Evolutionary conservation across 1,139 yeast genomes (phyloP).

Genomic region (Kluyveromyces sp.): DNA sequence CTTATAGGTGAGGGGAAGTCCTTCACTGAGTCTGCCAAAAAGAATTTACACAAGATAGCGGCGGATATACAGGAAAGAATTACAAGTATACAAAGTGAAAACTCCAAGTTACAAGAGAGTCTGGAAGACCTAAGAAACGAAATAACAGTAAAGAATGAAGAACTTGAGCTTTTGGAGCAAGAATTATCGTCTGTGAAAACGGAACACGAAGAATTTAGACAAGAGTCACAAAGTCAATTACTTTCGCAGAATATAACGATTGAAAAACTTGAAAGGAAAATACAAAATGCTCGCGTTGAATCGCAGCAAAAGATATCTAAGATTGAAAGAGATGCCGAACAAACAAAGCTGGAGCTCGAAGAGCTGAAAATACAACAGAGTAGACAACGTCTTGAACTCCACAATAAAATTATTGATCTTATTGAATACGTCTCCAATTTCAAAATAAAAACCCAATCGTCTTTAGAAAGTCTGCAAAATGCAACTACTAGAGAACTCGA

Average conservation of each 20-base stretch:
- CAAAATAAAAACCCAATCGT: constrained; percentile 56
- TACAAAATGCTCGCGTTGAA: constrained; percentile 30
- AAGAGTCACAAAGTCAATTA: constrained; percentile 46
- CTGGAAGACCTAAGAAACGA: constrained; percentile 50
- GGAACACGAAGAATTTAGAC: constrained; percentile 51
- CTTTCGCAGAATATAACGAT: constrained; percentile 50
- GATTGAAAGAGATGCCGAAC: constrained; percentile 50
- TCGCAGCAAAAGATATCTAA: constrained; percentile 47
- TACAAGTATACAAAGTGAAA: constrained; percentile 52
- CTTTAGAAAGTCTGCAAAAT: constrained; percentile 46
- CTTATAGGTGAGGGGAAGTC: constrained; percentile 20
- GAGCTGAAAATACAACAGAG: constrained; percentile 42
- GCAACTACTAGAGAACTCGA: constrained; percentile 13
- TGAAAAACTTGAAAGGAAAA: constrained; percentile 56
- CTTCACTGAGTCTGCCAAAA: constrained; percentile 10
- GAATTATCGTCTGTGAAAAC: constrained; percentile 46
- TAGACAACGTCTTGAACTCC: constrained; percentile 42
- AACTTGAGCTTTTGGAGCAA: constrained; percentile 53
- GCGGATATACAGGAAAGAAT: constrained; percentile 41
- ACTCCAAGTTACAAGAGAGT: constrained; percentile 49
- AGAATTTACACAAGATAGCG: constrained; percentile 40
- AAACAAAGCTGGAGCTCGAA: constrained; percentile 48
- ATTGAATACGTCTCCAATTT: constrained; percentile 55
- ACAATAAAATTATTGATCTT: constrained; percentile 47
- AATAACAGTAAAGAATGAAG: constrained; percentile 49